Base-by-base conservation (phyloP, 2,329 filamentous ascomycete species). In the Raffaelea albimanens region DNA sequence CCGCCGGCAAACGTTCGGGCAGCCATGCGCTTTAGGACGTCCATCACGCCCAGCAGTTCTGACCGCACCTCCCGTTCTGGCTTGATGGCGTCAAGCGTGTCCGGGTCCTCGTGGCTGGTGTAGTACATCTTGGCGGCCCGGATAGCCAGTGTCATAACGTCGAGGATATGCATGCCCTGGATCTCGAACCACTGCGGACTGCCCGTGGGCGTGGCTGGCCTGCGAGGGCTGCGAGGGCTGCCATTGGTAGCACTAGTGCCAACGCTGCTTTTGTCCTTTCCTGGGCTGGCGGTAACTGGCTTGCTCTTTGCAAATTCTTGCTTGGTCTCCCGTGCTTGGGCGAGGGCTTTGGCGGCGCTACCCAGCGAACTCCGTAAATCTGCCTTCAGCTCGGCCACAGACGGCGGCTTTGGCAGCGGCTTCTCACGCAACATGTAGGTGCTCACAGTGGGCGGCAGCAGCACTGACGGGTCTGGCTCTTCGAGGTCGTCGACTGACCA, bases 121-220 rank as follows among this genome's bases (percentile, higher is more conserved):
- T 98, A 97, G 68, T 97, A 98, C 58, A 94, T 83, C 67, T 94
- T 95, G 45, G 93, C 93, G 1, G 91, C 89, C 45, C 89, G 81
- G 56, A 98, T 97, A n/a, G 91, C 91, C 46, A 97, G 73, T 1
- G 93, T 98, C 61, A 93, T 85, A 46, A 95, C 82, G 62, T 97
- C 91, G 48, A 97, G 77, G 34, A 98, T 80, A 59, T 94, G 87
- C 71, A 97, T 81, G 18, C 91, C 93, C 63, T 95, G 87, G 20
- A 95, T 76, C 64, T 96, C 88, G 62, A 85, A 80, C 82, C 85
- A 95, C 9, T 18, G 25, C 21, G 47, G 44, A 50, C 48, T 40
- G 22, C 49, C 45, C 40, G 47, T 43, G 22, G 56, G 46, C 29
- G 50, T 29, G 9, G 55, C 50, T 8, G 52, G 45, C 16, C 45